Percentiles rank a stretch among this genome's conserved stretches.
These are phyloP conservation scores for Torulaspora indica DNA, from an alignment of 805 yeast species.

Conservation along the genomic window DNA sequence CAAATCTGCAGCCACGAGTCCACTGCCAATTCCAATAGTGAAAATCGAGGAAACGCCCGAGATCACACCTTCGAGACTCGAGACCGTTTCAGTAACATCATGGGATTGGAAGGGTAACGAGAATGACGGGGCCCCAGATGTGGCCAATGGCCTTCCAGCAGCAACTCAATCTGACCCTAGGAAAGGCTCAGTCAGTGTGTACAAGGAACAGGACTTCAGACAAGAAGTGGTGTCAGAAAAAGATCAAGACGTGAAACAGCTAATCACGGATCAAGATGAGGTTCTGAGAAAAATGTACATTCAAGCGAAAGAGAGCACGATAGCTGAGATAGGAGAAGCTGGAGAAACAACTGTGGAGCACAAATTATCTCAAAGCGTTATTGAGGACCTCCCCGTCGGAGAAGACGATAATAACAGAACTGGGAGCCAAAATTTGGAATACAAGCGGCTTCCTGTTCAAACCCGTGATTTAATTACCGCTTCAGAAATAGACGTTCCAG, in stretches of 20 bases:
- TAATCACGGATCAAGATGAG: background rate
- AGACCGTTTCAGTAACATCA: background rate
- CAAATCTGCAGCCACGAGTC: background rate
- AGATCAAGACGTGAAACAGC: background rate
- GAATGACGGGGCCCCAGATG: too few relatives aligned
- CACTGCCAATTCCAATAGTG: constrained; percentile 2
- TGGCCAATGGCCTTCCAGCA: too few relatives aligned
- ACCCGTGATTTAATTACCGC: background rate
- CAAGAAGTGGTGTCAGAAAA: background rate
- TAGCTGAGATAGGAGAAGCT: background rate
- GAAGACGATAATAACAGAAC: too few relatives aligned
- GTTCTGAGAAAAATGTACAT: background rate
- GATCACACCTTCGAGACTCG: background rate
- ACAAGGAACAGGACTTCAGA: too few relatives aligned
- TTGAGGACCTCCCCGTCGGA: too few relatives aligned
- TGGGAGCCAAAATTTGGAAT: background rate
- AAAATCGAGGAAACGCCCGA: constrained; percentile 8
- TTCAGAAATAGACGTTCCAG: background rate
- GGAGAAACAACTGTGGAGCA: background rate
- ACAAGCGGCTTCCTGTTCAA: background rate
- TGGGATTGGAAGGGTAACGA: background rate
- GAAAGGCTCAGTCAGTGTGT: background rate
- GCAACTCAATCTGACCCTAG: too few relatives aligned
- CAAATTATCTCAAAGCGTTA: too few relatives aligned
- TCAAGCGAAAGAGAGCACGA: background rate